Percentiles rank a stretch among this genome's conserved stretches.
Conservation (phyloP, 2,329 filamentous ascomycete species). For the Gaeumannomyces tritici region DNA sequence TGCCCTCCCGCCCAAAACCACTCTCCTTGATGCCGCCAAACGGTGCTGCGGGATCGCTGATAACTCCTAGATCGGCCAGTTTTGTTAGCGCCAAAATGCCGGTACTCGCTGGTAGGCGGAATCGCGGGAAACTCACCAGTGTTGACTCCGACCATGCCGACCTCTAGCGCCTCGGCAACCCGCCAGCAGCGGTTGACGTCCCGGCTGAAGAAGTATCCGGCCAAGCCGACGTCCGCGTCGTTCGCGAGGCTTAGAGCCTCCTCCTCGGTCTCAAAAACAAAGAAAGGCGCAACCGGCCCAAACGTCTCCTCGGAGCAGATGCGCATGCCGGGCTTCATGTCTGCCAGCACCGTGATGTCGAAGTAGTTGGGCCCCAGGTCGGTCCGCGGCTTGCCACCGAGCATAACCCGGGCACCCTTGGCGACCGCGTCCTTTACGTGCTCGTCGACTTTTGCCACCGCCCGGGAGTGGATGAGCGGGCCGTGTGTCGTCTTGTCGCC, state of each 20-base stretch:
- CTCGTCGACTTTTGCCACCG: slow-evolving; percentile 10
- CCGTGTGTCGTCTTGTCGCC: slow-evolving; percentile 9
- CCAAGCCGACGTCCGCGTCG: slow-evolving; percentile 21
- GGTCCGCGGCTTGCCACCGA: slow-evolving; percentile 44
- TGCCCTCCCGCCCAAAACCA: slow-evolving; percentile 35
- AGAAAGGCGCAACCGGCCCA: slow-evolving; percentile 11
- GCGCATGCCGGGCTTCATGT: slow-evolving; percentile 17
- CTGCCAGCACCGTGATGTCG: slow-evolving; percentile 60
- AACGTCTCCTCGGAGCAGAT: slow-evolving; percentile 12
- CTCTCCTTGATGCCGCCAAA: slow-evolving; percentile 40
- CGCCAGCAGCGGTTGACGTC: slow-evolving; percentile 21
- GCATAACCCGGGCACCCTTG: slow-evolving; percentile 11
- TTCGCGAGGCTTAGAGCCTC: slow-evolving; percentile 24
- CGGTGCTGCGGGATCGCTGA: slow-evolving; percentile 16
- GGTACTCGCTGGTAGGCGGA: background rate
- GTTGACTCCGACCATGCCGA: slow-evolving; percentile 58
- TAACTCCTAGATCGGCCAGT: background rate
- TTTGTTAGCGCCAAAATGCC: background rate
- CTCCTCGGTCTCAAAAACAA: slow-evolving; percentile 18
- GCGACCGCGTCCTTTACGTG: slow-evolving; percentile 11
- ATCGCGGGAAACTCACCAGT: slow-evolving; percentile 28
- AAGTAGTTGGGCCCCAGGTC: slow-evolving; percentile 48
- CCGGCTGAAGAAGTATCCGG: slow-evolving; percentile 16
- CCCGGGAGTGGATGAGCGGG: slow-evolving; percentile 10
- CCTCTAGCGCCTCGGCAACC: slow-evolving; percentile 40